These are phyloP conservation scores for Brettanomyces sp. DNA, from an alignment of 805 yeast genomes.

Conservation along the genomic window DNA sequence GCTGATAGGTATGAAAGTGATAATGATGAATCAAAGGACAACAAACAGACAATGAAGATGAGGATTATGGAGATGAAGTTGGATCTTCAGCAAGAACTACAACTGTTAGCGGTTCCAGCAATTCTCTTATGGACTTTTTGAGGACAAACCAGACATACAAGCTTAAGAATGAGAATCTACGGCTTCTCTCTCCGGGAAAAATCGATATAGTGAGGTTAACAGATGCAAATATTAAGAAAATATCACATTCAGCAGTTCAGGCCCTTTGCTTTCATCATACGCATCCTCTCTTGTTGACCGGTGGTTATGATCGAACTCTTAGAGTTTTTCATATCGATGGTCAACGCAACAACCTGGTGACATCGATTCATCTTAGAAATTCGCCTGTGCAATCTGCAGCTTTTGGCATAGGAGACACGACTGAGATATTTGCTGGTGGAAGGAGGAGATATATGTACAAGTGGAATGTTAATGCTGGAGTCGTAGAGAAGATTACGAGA, in stretches of 20 bases:
- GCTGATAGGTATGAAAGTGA: conserved; percentile 47
- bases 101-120: conserved; percentile 17
- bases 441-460: conserved; percentile 86
- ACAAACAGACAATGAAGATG: conserved; percentile 7
- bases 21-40: conserved; percentile 20
- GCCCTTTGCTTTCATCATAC: conserved; percentile 75
- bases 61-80: conserved; percentile 7
- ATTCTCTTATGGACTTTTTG: conserved; percentile 25
- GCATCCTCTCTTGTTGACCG: conserved; percentile 77
- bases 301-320: conserved; percentile 86
- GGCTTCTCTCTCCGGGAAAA: conserved; percentile 57
- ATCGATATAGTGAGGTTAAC: conserved; percentile 74
- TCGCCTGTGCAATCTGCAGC: conserved; percentile 73
- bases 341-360: conserved; percentile 66
- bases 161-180: conserved; percentile 28
- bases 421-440: conserved; percentile 73
- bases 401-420: conserved; percentile 39
- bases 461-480: conserved; percentile 63
- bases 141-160: conserved; percentile 24
- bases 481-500: conserved; percentile 76
- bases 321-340: conserved; percentile 90
- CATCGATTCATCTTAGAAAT: conserved; percentile 69
- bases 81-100: conserved; percentile 8
- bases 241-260: conserved; percentile 77
- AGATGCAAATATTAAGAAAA: conserved; percentile 70